Evolutionary conservation across 148 eudicot genomes (phyloP).

Genomic region (Camellia japonica): DNA sequence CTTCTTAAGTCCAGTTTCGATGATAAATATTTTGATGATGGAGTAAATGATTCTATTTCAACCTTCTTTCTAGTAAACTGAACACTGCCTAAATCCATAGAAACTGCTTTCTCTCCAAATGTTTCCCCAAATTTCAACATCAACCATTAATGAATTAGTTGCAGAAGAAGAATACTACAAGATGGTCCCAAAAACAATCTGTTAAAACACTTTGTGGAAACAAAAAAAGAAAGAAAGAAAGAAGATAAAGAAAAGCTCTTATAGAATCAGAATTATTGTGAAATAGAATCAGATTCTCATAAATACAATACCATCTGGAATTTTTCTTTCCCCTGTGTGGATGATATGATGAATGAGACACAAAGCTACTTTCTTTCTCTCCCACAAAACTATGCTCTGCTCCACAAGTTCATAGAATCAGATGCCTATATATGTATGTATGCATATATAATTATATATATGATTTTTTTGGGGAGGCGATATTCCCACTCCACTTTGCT

Average conservation of each 20-base stretch:
- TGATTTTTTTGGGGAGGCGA: background rate
- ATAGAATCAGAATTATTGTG: constrained; percentile 16
- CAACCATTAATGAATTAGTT: background rate
- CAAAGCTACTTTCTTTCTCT: constrained; percentile 32
- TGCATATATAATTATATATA: background rate
- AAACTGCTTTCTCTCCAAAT: background rate
- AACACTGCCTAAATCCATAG: too few species aligned
- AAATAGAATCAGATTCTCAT: constrained; percentile 23
- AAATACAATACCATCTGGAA: constrained; percentile 7
- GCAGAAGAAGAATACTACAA: background rate
- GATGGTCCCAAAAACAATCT: background rate
- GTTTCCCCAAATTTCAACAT: background rate
- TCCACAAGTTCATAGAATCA: constrained; percentile 48
- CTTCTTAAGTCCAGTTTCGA: too few species aligned
- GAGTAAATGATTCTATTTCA: too few species aligned
- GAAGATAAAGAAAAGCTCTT: background rate
- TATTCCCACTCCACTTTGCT: too few species aligned
- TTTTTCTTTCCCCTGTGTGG: constrained; percentile 17
- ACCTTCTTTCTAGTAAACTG: too few species aligned
- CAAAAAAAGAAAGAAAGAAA: too few species aligned
- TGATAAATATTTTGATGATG: too few species aligned
- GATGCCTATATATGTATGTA: constrained; percentile 33
- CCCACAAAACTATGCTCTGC: constrained; percentile 14
- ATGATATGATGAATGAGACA: constrained; percentile 30
- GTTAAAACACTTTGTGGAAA: background rate